A percentile compares a stretch with the other conserved stretches of the same genome.
Evolutionary conservation across 352 stramenopile genomes (phyloP).

Genomic region (Achlya hypogyna): DNA sequence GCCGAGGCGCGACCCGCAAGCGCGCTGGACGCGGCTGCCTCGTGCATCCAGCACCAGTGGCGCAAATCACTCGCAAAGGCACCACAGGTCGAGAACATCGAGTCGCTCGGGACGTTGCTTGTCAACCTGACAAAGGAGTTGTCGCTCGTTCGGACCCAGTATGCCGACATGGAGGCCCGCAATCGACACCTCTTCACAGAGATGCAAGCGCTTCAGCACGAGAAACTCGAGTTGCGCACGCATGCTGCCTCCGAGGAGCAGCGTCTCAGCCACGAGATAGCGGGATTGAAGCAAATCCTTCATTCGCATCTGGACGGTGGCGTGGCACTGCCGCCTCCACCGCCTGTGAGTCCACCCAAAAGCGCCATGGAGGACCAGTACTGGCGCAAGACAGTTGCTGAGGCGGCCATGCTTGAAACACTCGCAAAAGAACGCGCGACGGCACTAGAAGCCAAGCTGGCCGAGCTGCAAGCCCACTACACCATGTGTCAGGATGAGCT

Average conservation of each 20-base stretch:
- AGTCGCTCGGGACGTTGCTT: constrained; percentile 42
- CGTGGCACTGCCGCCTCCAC: neutral
- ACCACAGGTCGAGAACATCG: constrained; percentile 6
- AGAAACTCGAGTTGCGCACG: constrained; percentile 47
- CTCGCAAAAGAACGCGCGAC: neutral
- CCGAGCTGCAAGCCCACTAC: constrained; percentile 61
- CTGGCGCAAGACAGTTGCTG: neutral
- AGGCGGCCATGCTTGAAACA: neutral
- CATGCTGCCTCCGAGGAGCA: neutral
- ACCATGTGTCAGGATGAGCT: constrained; percentile 54
- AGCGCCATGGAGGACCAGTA: neutral
- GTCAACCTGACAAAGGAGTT: constrained; percentile 58
- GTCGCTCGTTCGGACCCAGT: constrained; percentile 40
- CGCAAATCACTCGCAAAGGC: too few relatives aligned
- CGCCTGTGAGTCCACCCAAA: neutral
- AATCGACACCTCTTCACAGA: constrained; percentile 61
- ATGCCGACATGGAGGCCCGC: constrained; percentile 44
- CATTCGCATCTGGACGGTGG: neutral
- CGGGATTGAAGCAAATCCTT: neutral
- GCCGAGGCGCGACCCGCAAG: neutral
- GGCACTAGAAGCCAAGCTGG: constrained; percentile 21
- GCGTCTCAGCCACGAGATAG: neutral
- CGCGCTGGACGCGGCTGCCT: neutral
- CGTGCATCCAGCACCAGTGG: too few relatives aligned
- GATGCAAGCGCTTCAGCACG: constrained; percentile 54